Base-by-base conservation (phyloP, 257 asterid species). In the Knoxia roxburghii region DNA sequence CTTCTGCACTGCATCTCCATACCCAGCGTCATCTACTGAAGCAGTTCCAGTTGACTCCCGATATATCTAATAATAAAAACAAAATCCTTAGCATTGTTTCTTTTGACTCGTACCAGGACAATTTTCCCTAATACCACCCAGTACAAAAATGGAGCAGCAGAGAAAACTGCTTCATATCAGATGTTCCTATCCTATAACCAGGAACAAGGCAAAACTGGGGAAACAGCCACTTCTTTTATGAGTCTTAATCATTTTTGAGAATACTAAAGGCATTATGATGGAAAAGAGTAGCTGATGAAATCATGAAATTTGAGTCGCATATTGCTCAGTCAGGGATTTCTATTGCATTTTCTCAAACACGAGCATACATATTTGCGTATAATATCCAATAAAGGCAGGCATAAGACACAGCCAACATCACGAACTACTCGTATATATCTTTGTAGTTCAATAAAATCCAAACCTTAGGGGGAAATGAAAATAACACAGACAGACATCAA, bases 21-120 rank as follows among this genome's bases (percentile, higher is more conserved):
- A 87, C 56, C 90, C 86, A 17, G 75, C 65, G 29, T 86, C 96
- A 23, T 76, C 80, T n/a, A 80, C 60, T 63, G 82, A 68, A 73
- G 95, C 88, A 37, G 87, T 92, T 59, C 98, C 96, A 10, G 90
- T 89, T 58, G 97, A 84, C 79, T 92, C 97, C 64, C 97, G 76
- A 67, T 75, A 87, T 27, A 91, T 80, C 98, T 91, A 72, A 43
- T 23, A 40, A 64, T 0, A n/a, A n/a, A n/a, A n/a, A n/a, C n/a
- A n/a, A n/a, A n/a, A n/a, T n/a, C n/a, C n/a, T n/a, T n/a, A n/a
- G n/a, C n/a, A n/a, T n/a, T n/a, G n/a, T n/a, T n/a, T n/a, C n/a
- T 29, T 24, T 52, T 33, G 17, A 40, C 18, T 55, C 8, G 20
- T 9, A 30, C 2, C 23, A 7, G 37, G 55, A 30, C 14, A 30